Percentiles rank a stretch among this genome's conserved stretches.
phyloP scores from a whole-genome alignment of 2,329 filamentous ascomycete species.

The Teratosphaeria pseudoeucalypti region DNA sequence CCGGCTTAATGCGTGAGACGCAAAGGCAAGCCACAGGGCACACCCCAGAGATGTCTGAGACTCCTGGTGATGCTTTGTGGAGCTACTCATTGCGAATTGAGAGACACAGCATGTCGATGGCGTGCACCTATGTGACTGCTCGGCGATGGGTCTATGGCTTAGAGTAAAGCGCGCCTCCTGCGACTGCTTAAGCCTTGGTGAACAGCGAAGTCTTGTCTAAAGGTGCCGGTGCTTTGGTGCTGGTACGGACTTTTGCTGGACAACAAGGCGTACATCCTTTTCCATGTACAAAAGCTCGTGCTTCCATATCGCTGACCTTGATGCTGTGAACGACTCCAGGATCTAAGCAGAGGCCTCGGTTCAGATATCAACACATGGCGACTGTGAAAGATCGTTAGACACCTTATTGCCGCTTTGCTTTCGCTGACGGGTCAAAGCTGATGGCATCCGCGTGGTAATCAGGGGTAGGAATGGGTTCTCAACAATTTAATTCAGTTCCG shows the following conservation, averaged over 20 bases:
- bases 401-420: background rate
- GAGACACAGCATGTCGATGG: background rate
- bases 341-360: background rate
- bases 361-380: background rate
- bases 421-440: background rate
- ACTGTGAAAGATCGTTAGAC: background rate
- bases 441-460: background rate
- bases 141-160: background rate
- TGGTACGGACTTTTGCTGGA: background rate
- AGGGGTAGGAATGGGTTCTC: conserved; percentile 5
- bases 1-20: background rate
- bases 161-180: background rate
- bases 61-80: background rate
- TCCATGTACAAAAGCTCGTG: background rate
- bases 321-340: background rate
- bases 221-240: background rate
- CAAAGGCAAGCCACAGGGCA: background rate
- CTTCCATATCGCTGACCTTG: background rate
- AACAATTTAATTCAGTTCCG: conserved; percentile 15
- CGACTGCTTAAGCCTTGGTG: background rate
- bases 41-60: background rate
- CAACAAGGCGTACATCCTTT: background rate
- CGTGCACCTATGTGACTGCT: background rate
- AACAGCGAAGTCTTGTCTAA: background rate
- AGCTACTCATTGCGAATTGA: background rate